A percentile compares a stretch with the other conserved stretches of the same genome.
These are phyloP conservation scores for Pinus tabuliformis DNA, from an alignment of 75 land plant genomes.

Conservation along the genomic window DNA sequence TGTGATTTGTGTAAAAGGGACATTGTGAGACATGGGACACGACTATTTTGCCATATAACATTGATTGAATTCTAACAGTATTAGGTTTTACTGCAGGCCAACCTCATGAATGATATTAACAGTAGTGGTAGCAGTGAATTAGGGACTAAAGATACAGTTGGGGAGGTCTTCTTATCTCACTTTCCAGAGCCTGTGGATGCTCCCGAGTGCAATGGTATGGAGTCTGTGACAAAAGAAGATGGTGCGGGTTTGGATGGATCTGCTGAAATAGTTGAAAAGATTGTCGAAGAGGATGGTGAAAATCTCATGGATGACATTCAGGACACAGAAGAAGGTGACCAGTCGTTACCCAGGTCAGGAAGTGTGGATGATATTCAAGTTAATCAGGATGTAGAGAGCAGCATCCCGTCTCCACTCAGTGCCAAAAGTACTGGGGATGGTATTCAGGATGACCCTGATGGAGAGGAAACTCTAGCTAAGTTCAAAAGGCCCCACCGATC, in stretches of 20 bases:
- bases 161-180: background rate
- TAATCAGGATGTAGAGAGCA: background rate
- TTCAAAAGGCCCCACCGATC: conserved; percentile 5
- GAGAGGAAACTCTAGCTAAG: conserved; percentile 9
- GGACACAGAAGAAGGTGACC: background rate
- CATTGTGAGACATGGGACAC: background rate
- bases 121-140: conserved; percentile 8
- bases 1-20: background rate
- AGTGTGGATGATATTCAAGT: background rate
- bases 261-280: conserved; percentile 5
- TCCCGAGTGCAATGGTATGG: conserved; percentile 2
- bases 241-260: conserved; percentile 10
- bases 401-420: background rate
- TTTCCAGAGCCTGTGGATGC: background rate
- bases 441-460: conserved; percentile 10
- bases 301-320: background rate
- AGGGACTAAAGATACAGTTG: background rate
- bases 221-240: conserved; percentile 4
- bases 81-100: background rate
- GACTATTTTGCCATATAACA: background rate
- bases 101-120: background rate
- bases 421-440: background rate
- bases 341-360: background rate
- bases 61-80: conserved; percentile 1
- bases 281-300: background rate